Percentiles rank a stretch among this genome's conserved stretches.
phyloP scores from a whole-genome alignment of 2,329 filamentous ascomycete genomes.

The Catunica adiposa region DNA sequence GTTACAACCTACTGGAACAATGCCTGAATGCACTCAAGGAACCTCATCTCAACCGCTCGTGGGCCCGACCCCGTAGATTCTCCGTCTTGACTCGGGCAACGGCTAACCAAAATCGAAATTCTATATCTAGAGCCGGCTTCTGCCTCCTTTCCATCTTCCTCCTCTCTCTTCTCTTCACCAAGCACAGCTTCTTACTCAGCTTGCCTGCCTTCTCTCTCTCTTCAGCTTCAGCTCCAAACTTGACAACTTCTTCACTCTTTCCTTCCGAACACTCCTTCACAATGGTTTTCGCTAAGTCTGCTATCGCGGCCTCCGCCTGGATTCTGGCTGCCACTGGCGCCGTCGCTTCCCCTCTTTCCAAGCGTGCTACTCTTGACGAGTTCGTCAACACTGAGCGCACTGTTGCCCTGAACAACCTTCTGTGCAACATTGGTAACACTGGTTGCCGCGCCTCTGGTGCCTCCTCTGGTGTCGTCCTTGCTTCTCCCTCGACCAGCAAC shows the following conservation, averaged over 20 bases:
- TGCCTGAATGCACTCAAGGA: not conserved
- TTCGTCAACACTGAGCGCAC: slow-evolving; percentile 37
- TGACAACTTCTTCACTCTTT: slow-evolving; percentile 2
- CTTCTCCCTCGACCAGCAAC: slow-evolving; percentile 35
- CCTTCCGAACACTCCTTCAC: slow-evolving; percentile 4
- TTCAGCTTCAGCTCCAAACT: not conserved
- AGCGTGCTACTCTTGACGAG: slow-evolving; percentile 24
- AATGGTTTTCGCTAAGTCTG: slow-evolving; percentile 13
- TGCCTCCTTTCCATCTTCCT: slow-evolving; percentile 5
- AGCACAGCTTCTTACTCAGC: slow-evolving; percentile 11
- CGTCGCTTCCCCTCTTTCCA: slow-evolving; percentile 9
- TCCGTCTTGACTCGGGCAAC: not conserved
- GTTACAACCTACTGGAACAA: not conserved
- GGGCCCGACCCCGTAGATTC: not conserved
- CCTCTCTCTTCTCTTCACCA: slow-evolving; percentile 12
- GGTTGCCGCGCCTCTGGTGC: slow-evolving; percentile 35
- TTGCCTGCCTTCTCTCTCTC: slow-evolving; percentile 7
- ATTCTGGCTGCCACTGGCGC: slow-evolving; percentile 12
- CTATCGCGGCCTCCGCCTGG: slow-evolving; percentile 11
- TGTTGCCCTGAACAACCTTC: slow-evolving; percentile 33
- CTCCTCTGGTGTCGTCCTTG: slow-evolving; percentile 36
- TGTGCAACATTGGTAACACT: slow-evolving; percentile 42
- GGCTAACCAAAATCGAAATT: slow-evolving; percentile 7
- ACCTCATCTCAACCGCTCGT: not conserved
- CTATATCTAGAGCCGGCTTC: slow-evolving; percentile 13